phyloP scores from a whole-genome alignment of 1,284 basidiomycete species.

The Boletus mariae region DNA sequence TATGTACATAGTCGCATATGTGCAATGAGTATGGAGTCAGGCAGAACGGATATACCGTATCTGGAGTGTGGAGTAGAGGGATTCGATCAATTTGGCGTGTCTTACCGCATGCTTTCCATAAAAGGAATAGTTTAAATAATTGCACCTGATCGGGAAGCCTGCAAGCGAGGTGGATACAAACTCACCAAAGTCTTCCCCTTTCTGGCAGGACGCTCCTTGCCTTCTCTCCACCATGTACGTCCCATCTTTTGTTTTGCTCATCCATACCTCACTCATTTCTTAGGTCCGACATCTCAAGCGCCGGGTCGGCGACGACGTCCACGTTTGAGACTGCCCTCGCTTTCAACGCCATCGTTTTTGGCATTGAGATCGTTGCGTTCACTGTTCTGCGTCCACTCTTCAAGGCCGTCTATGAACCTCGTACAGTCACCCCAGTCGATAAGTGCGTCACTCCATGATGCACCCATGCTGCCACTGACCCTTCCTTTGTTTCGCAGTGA shows the following conservation, averaged over 20 bases:
- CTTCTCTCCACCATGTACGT: slow-evolving; percentile 20
- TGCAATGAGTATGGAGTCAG: neutral
- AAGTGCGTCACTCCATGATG: slow-evolving; percentile 37
- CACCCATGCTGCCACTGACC: slow-evolving; percentile 3
- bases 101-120: slow-evolving; percentile 2
- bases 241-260: neutral
- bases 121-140: slow-evolving; percentile 4
- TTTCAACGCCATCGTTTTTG: slow-evolving; percentile 69
- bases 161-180: slow-evolving; percentile 7
- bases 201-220: slow-evolving; percentile 9
- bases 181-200: neutral
- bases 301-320: slow-evolving; percentile 47
- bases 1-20: neutral
- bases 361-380: slow-evolving; percentile 63
- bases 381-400: slow-evolving; percentile 69
- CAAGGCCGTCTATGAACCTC: slow-evolving; percentile 77
- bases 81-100: neutral
- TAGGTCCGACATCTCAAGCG: slow-evolving; percentile 24
- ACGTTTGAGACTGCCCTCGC: slow-evolving; percentile 78
- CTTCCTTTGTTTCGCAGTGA: slow-evolving; percentile 39
- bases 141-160: slow-evolving; percentile 6
- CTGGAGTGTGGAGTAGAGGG: neutral
- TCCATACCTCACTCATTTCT: slow-evolving; percentile 5
- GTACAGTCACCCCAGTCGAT: slow-evolving; percentile 56
- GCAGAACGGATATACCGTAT: neutral